phyloP scores from a whole-genome alignment of 495 filamentous ascomycete species.

The Penicillium cataractarum region DNA sequence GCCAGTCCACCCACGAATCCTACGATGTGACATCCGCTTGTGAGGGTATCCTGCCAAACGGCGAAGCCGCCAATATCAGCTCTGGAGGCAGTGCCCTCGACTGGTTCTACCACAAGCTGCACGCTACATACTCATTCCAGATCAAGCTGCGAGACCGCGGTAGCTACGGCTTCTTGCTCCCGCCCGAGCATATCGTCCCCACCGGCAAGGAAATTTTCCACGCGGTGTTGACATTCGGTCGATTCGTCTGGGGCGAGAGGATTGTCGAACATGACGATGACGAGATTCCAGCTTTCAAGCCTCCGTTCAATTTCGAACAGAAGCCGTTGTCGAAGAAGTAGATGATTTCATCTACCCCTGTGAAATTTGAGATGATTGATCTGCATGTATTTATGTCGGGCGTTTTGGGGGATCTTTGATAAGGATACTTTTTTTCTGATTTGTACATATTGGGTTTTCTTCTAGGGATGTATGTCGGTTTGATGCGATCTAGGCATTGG shows the following conservation, averaged over 20 bases:
- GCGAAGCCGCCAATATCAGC: conserved; percentile 49
- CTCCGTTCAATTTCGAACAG: conserved; percentile 26
- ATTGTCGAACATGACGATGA: conserved; percentile 5
- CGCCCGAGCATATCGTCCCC: conserved; percentile 83
- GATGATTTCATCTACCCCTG: not conserved
- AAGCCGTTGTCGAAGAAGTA: conserved; percentile 19
- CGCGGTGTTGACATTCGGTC: conserved; percentile 78
- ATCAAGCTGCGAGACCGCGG: conserved; percentile 95
- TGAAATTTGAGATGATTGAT: conserved; percentile 7
- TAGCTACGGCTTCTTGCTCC: conserved; percentile 91
- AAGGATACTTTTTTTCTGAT: not conserved
- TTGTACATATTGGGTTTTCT: not conserved
- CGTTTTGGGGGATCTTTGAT: not conserved
- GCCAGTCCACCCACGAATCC: conserved; percentile 68
- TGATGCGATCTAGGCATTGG: not conserved
- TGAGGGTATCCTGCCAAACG: conserved; percentile 66
- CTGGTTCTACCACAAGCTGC: conserved; percentile 91
- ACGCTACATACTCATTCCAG: conserved; percentile 85
- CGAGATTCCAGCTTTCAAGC: not conserved
- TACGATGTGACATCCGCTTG: conserved; percentile 89
- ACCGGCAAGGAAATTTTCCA: conserved; percentile 86
- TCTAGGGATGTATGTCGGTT: not conserved
- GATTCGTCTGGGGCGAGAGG: conserved; percentile 62
- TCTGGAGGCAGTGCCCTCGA: conserved; percentile 86
- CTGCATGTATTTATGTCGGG: conserved; percentile 10